Evolutionary conservation across 2,329 filamentous ascomycete species (phyloP).

Genomic region (Saccharata proteae): DNA sequence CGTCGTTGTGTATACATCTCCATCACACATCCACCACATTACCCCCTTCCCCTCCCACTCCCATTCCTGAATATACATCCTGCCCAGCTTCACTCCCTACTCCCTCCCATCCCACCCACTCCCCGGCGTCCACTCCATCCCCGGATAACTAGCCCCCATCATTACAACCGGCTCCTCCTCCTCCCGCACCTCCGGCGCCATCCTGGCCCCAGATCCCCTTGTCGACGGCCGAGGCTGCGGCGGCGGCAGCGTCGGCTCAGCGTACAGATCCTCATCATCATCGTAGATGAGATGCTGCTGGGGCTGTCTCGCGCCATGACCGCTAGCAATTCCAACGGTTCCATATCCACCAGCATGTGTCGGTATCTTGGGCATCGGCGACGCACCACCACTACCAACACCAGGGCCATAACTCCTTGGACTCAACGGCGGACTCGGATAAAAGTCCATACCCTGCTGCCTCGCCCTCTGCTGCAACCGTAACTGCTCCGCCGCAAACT

Average conservation of each 20-base stretch:
- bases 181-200: conserved; percentile 19
- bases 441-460: no score
- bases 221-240: not conserved
- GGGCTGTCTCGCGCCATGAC: not conserved
- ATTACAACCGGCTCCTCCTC: conserved; percentile 42
- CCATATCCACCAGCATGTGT: no score
- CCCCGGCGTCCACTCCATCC: conserved; percentile 59
- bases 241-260: conserved; percentile 11
- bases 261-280: conserved; percentile 7
- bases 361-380: no score
- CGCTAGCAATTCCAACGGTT: no score
- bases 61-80: no score
- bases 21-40: no score
- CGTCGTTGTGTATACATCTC: no score
- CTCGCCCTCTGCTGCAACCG: conserved; percentile 1
- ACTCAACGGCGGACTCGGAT: no score
- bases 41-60: no score
- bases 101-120: conserved; percentile 22
- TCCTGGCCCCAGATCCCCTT: conserved; percentile 7
- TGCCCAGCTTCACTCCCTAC: no score
- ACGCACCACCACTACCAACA: no score
- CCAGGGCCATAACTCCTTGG: no score
- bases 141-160: conserved; percentile 57
- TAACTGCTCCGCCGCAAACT: conserved; percentile 1
- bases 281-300: conserved; percentile 1